Evolutionary conservation across 2,329 filamentous ascomycete genomes (phyloP), one percentile per base, ranked within the genome.

Genomic region (Lojkania enalia): DNA sequence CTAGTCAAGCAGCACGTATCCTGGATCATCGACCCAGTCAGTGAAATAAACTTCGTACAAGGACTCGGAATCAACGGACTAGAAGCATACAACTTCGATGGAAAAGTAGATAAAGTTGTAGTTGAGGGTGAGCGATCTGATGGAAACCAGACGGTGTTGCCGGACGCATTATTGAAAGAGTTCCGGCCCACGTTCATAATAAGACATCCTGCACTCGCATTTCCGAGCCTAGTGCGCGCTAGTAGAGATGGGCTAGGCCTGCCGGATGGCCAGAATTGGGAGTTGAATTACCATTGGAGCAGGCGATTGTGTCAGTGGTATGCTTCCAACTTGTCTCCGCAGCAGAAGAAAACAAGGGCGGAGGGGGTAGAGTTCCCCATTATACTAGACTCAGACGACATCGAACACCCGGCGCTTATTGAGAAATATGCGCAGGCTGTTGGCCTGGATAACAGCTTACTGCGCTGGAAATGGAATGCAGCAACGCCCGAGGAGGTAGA

Each of bases 1-100:
- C 57, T 44, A 15, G 31, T 59, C 13, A 61, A 60, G 33, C 52
- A 56, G 32, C 58, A 61, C 30, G 18, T 58, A 1, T 49, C 55
- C 16, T 59, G 54, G 51, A 49, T 51, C 21, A 9, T 61, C 0
- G 23, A 44, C 7, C 50, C 57, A 0, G 21, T 45, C 2, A 20
- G 37, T 1, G 55, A 62, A 20, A 39, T 45, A 1, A 6, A 23
- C 2, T 49, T 41, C 20, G 27, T 58, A 14, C 29, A 42, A 30
- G 35, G 25, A 2, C 11, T 16, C 9, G 30, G 16, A 9, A 11
- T 6, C 7, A 9, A 11, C 30, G 6, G 6, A 33, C 39, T 35
- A 35, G 15, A 5, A 3, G 2, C 21, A 13, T 14, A 9, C 7
- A 27, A 20, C 1, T n/a, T n/a, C n/a, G n/a, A n/a, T n/a, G n/a